Evolutionary conservation across 2,329 filamentous ascomycete species (phyloP), one percentile per base, ranked within the genome.

Genomic region (Chaetothyriales sp.): DNA sequence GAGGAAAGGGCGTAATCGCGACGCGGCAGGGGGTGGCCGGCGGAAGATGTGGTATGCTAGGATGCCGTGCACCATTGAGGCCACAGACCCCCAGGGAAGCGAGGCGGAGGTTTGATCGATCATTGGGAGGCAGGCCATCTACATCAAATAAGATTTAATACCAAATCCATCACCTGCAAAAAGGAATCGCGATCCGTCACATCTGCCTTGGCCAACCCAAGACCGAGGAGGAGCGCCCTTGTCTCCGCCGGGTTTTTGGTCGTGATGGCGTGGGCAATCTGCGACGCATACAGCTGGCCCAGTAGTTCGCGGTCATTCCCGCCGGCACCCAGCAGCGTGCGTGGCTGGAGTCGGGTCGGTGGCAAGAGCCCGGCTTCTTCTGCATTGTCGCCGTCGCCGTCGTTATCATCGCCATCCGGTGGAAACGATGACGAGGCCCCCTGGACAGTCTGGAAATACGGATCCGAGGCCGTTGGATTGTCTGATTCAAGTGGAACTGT

Each of bases 241-340:
- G 70, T 73, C 63, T 83, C 80, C 44, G 72, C 68, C 5, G 86
- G 80, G 49, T 84, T 75, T 55, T 81, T 81, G 53, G 83, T 78
- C 18, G 81, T 75, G 53, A 98, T 77, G 42, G 83, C 78, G 61
- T 82, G 93, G 4, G 84, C 92, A 57, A 96, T 83, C 62, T 95
- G 90, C 44, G 86, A 86, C 2, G 89, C 89, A 62, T 93, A 83
- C 1, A 95, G 78, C 65, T 95, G 89, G 1, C 87, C 90, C 4
- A 93, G 67, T 0, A 84, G 86, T 62, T 95, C 88, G 44, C 88
- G 77, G 46, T 85, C 81, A 49, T 83, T 75, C 28, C 83, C 80
- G 45, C 89, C 87, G 8, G 84, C 88, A 2, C 92, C 92, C 0
- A 98, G 74, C 2, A 98, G 71, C 0, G 88, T 94, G 39, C 81